Evolutionary conservation across 345 rosid genomes (phyloP).

Genomic region (Psidium friedrichsthalianum): DNA sequence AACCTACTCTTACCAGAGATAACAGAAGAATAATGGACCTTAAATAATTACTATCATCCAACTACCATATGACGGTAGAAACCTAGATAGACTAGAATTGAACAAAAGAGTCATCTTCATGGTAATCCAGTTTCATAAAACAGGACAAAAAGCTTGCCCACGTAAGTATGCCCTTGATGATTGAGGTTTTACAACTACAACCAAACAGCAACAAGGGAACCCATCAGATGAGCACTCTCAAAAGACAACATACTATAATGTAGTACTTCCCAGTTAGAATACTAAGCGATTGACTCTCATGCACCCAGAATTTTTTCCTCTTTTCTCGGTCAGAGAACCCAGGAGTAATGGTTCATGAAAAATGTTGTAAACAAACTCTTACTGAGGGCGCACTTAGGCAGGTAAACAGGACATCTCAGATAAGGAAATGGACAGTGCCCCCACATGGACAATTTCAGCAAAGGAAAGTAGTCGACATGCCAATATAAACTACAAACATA

Average conservation of each 20-base stretch:
- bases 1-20: neutral
- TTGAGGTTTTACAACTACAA: neutral
- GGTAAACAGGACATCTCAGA: neutral
- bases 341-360: neutral
- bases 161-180: neutral
- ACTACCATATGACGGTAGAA: neutral
- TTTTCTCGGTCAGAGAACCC: neutral
- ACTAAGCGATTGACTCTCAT: neutral
- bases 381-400: neutral
- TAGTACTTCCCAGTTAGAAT: neutral
- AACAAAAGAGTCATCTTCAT: neutral
- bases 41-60: neutral
- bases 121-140: neutral
- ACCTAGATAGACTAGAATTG: neutral
- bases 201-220: neutral
- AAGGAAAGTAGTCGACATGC: neutral
- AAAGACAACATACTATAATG: neutral
- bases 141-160: neutral
- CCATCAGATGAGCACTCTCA: neutral
- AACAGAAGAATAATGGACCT: neutral
- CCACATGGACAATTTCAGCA: neutral
- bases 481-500: neutral
- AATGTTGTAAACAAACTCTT: neutral
- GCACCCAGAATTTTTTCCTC: neutral
- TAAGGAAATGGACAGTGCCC: neutral